Evolutionary conservation across 257 asterid genomes (phyloP), one percentile per base, ranked within the genome.

Genomic region (Linderniella brevidens): DNA sequence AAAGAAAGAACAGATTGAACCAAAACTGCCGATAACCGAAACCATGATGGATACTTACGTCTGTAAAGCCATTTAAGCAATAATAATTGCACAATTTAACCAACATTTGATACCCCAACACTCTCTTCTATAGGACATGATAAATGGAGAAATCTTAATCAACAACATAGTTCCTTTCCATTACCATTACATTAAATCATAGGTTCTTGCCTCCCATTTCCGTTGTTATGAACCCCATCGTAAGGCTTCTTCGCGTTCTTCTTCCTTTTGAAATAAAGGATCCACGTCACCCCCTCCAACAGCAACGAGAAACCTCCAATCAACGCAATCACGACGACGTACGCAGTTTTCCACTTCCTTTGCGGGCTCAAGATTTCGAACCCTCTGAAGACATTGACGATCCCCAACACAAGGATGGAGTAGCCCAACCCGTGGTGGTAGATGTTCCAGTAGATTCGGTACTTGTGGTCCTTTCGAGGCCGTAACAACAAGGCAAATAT

Each of bases 311-410:
- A 49, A 32, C 60, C 77, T 56, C 86, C 97, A 42, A 83, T 62
- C 9, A 56, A 57, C 0, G 71, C 58, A 25, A 88, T 63, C 44
- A 70, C 61, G 5, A 54, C 47, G 35, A 72, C 64, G 13, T 76
- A 84, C 1, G 85, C 82, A 13, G 60, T n/a, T 61, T 56, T 78
- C 96, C 96, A 88, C 64, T 70, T 73, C 54, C 62, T 55, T 1
- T 46, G 74, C 0, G 96, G 96, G 36, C 61, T 72, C 49, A 85
- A 47, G 40, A 88, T 88, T 57, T 46, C 47, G 2, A 88, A 53
- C 4, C 99, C 96, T 68, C 71, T 71, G 79, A 85, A 90, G 55
- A 90, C 76, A 12, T 90, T 90, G 54, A 85, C 16, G 62, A 81
- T 61, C 66, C 82, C 78, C 35, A 90, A 80, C 10, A 68, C 39